Evolutionary conservation across 2,329 filamentous ascomycete species (phyloP), one percentile per base, ranked within the genome.

Genomic region (Stemphylium beticola): DNA sequence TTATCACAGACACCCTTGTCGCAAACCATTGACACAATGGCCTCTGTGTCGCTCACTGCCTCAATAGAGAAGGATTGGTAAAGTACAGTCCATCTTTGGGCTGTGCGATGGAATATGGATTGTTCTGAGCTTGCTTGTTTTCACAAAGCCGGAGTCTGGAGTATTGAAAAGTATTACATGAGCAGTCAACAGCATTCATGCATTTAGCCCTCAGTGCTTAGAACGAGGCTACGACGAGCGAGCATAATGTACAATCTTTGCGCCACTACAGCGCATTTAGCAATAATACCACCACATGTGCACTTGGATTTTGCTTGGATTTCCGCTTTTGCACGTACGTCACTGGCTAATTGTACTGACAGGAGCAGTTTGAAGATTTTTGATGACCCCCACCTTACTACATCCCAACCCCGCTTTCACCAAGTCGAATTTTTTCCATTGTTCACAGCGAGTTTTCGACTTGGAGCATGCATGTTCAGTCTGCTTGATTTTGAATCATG

Each of bases 41-140:
- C 54, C 9, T 48, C 51, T 2, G 45, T 60, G 15, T 42, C 57
- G 10, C 49, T 60, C 20, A 34, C 14, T 2, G 49, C 26, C 20
- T 53, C 48, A 11, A 29, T 41, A 32, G 41, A 40, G 12, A 53
- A 55, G 46, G 51, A 58, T 33, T 50, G 47, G 48, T 58, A 49
- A 37, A 42, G 18, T 8, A 9, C 3, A 2, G 18, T 15, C 18
- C 15, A 6, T 24, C 14, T 29, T 14, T 15, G n/a, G n/a, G 12
- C 8, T 26, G 24, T 36, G 32, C 18, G 11, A 33, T 10, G 18
- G n/a, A 36, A 34, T 14, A 17, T 20, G 18, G 12, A 22, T 15
- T 3, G 2, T n/a, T 45, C 31, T 22, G 24, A 26, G 12, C 20
- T 36, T 36, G n/a, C 4, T 26, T 42, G 18, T 24, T 24, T 29